These are phyloP conservation scores for Penicillium desertorum DNA, from an alignment of 495 filamentous ascomycete species.

Conservation along the genomic window DNA sequence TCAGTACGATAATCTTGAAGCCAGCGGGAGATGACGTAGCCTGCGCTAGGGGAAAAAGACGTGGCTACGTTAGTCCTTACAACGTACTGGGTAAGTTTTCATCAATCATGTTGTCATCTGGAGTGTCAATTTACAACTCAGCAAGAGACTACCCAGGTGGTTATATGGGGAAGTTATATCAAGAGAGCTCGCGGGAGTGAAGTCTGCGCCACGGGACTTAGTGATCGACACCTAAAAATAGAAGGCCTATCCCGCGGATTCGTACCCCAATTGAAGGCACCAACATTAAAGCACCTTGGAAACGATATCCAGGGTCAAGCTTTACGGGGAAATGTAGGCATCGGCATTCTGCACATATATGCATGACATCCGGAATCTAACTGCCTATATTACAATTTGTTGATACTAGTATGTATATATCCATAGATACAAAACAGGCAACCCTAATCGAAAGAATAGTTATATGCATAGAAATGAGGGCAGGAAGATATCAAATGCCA, in stretches of 20 bases:
- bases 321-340: slow-evolving; percentile 7
- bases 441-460: no score
- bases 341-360: background rate
- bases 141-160: background rate
- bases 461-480: no score
- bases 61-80: slow-evolving; percentile 23
- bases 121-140: background rate
- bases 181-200: background rate
- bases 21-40: slow-evolving; percentile 33
- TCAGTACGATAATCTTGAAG: slow-evolving; percentile 33
- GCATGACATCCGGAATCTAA: background rate
- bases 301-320: no score
- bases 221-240: slow-evolving; percentile 31
- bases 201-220: slow-evolving; percentile 25
- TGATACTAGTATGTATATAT: no score
- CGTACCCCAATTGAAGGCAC: slow-evolving; percentile 9
- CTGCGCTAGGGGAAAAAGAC: background rate
- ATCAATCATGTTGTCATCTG: slow-evolving; percentile 70
- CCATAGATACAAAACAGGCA: no score
- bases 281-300: slow-evolving; percentile 6
- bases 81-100: slow-evolving; percentile 78
- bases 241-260: slow-evolving; percentile 1
- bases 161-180: slow-evolving; percentile 4
- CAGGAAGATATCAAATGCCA: no score
- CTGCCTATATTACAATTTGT: background rate